A percentile compares a stretch with the other conserved stretches of the same genome.
Evolutionary conservation across 1,139 yeast genomes (phyloP).

Genomic region (Taphrina deformans): DNA sequence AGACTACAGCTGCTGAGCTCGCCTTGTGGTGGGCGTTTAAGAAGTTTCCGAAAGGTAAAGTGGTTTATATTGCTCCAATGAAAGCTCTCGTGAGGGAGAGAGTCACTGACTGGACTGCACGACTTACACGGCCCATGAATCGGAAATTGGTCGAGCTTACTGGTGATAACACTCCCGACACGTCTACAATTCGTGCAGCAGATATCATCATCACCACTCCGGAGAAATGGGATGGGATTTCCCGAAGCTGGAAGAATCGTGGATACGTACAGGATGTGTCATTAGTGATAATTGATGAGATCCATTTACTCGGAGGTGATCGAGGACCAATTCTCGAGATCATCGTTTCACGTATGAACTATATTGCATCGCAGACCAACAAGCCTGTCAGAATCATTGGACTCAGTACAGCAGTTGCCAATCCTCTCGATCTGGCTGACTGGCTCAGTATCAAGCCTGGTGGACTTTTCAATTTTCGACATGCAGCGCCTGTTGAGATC

Average conservation of each 20-base stretch:
- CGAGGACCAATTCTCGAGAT: slow-evolving; percentile 97
- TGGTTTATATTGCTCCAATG: slow-evolving; percentile 91
- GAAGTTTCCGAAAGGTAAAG: slow-evolving; percentile 40
- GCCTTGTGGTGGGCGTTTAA: slow-evolving; percentile 77
- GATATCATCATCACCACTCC: slow-evolving; percentile 95
- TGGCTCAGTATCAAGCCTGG: slow-evolving; percentile 85
- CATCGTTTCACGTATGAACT: slow-evolving; percentile 98
- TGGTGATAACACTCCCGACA: slow-evolving; percentile 94
- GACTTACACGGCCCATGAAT: slow-evolving; percentile 62
- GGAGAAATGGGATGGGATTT: slow-evolving; percentile 97
- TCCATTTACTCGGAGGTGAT: slow-evolving; percentile 93
- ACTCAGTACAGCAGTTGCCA: slow-evolving; percentile 95
- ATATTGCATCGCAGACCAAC: slow-evolving; percentile 73
- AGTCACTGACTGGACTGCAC: slow-evolving; percentile 87
- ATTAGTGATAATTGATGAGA: slow-evolving; percentile 94
- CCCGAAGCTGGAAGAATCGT: slow-evolving; percentile 97
- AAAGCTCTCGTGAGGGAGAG: slow-evolving; percentile 95
- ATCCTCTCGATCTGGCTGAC: slow-evolving; percentile 96
- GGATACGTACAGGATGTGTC: slow-evolving; percentile 89
- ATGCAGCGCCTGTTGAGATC: slow-evolving; percentile 96
- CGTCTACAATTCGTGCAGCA: slow-evolving; percentile 79
- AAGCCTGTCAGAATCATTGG: slow-evolving; percentile 81
- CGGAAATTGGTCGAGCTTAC: slow-evolving; percentile 85
- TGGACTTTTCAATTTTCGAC: slow-evolving; percentile 90
- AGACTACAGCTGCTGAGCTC: slow-evolving; percentile 93